These are phyloP conservation scores for Desmodesmus armatus DNA, from an alignment of 139 green algal genomes.

Conservation along the genomic window DNA sequence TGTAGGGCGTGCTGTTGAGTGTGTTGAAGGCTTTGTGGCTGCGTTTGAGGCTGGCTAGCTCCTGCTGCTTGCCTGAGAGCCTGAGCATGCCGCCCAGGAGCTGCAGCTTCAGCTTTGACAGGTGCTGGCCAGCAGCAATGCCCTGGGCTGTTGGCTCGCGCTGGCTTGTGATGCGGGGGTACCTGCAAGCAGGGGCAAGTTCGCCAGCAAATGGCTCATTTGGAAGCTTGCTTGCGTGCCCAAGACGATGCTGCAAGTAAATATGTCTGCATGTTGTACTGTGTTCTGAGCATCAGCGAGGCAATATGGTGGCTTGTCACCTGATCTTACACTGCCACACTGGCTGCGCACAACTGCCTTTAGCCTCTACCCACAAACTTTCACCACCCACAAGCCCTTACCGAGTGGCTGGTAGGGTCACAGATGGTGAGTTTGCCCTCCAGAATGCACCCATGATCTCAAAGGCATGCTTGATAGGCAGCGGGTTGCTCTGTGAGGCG, in stretches of 20 bases:
- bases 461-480: conserved; percentile 2
- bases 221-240: neutral
- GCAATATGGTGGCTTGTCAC: neutral
- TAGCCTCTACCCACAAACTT: neutral
- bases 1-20: conserved; percentile 37
- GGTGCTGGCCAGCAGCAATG: neutral
- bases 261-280: too few species aligned
- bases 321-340: neutral
- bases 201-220: neutral
- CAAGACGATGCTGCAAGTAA: neutral
- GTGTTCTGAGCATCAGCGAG: neutral
- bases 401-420: conserved; percentile 18
- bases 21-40: conserved; percentile 37
- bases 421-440: conserved; percentile 18
- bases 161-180: conserved; percentile 3
- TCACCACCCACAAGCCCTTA: neutral
- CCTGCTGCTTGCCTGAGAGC: conserved; percentile 25
- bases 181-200: neutral
- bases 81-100: conserved; percentile 10
- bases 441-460: conserved; percentile 5
- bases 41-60: conserved; percentile 10
- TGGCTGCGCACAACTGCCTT: neutral
- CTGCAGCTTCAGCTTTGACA: conserved; percentile 34
- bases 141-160: conserved; percentile 3
- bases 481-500: neutral